These are phyloP conservation scores for Penicillium sp. DNA, from an alignment of 2,329 filamentous ascomycete species.

Conservation along the genomic window DNA sequence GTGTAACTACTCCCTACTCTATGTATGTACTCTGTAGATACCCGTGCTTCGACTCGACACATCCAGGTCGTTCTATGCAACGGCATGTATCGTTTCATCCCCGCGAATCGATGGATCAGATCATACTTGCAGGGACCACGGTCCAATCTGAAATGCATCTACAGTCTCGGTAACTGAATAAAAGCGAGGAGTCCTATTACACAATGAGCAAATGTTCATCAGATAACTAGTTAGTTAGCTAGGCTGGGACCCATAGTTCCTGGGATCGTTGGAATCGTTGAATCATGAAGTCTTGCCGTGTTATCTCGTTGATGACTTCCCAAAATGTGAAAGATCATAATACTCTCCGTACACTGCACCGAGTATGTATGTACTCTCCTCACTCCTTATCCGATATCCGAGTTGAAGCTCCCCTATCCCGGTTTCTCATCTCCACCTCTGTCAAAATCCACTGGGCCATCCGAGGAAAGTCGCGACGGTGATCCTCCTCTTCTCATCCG, in stretches of 20 bases:
- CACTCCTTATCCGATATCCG: background rate
- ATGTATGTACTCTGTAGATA: background rate
- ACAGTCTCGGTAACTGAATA: background rate
- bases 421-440: conserved; percentile 4
- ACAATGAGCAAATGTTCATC: background rate
- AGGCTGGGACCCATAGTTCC: conserved; percentile 3
- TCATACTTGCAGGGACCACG: background rate
- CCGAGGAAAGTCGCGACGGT: conserved; percentile 10
- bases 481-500: conserved; percentile 6
- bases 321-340: background rate
- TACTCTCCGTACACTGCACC: background rate
- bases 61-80: conserved; percentile 6
- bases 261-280: background rate
- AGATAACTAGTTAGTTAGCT: background rate
- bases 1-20: background rate
- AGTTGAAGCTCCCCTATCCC: background rate
- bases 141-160: background rate
- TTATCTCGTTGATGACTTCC: too few relatives aligned
- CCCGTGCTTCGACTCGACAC: background rate
- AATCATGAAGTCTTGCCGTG: too few relatives aligned
- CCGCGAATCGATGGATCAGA: background rate
- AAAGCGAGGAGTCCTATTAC: background rate
- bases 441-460: conserved; percentile 14
- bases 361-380: background rate
- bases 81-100: background rate